Conservation (phyloP, 2,329 filamentous ascomycete species). For the Colletotrichum viniferum region DNA sequence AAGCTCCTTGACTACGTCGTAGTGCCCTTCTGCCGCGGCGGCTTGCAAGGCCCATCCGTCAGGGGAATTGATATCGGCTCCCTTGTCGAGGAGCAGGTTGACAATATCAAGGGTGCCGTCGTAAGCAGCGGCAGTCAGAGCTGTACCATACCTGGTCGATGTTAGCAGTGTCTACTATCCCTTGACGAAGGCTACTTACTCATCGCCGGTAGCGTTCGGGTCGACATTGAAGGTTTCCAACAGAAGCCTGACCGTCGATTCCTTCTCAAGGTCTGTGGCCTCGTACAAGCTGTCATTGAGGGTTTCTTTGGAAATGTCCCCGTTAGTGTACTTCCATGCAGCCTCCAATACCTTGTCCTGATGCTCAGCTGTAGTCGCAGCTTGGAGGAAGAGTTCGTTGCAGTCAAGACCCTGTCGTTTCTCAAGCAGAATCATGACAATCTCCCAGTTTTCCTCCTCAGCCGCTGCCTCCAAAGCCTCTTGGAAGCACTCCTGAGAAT, state of each 20-base stretch:
- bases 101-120: constrained; percentile 34
- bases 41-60: constrained; percentile 42
- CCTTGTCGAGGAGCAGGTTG: constrained; percentile 13
- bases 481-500: constrained; percentile 35
- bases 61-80: constrained; percentile 29
- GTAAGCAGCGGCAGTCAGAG: constrained; percentile 41
- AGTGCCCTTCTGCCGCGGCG: constrained; percentile 38
- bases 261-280: constrained; percentile 43
- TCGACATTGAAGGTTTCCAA: constrained; percentile 36
- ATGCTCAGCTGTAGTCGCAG: constrained; percentile 35
- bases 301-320: constrained; percentile 32
- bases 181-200: constrained; percentile 30
- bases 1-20: constrained; percentile 37
- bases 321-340: constrained; percentile 41
- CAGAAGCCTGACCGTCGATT: constrained; percentile 38
- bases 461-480: constrained; percentile 36
- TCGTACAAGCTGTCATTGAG: constrained; percentile 40
- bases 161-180: neutral
- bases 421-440: constrained; percentile 38
- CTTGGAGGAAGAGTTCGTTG: constrained; percentile 36
- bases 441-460: constrained; percentile 40
- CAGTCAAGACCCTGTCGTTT: constrained; percentile 35
- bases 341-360: constrained; percentile 39
- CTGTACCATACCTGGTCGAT: constrained; percentile 34
- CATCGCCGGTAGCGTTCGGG: constrained; percentile 41